Evolutionary conservation across 345 rosid species (phyloP).

Genomic region (Cardamine occulta): DNA sequence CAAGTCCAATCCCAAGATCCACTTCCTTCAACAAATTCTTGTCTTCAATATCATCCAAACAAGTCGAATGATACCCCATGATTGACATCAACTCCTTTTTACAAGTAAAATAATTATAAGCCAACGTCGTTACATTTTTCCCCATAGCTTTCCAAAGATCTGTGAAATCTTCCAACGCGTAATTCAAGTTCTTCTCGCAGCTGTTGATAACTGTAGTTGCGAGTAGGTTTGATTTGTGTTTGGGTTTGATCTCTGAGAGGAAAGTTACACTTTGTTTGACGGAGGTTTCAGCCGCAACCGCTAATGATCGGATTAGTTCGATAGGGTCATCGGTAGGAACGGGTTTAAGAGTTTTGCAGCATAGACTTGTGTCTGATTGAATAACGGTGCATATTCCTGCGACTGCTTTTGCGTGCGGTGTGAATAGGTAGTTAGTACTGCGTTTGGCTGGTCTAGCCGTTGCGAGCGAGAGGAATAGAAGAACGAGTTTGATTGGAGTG

Average conservation of each 20-base stretch:
- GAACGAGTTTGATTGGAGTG: slow-evolving; percentile 34
- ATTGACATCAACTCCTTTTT: slow-evolving; percentile 39
- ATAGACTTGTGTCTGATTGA: slow-evolving; percentile 50
- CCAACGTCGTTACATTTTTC: slow-evolving; percentile 36
- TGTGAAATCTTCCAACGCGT: slow-evolving; percentile 38
- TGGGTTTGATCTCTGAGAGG: slow-evolving; percentile 37
- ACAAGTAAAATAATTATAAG: slow-evolving; percentile 36
- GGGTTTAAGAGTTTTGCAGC: slow-evolving; percentile 52
- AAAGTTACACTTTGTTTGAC: slow-evolving; percentile 41
- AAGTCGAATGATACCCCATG: slow-evolving; percentile 37
- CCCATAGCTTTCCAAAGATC: slow-evolving; percentile 36
- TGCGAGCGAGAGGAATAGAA: slow-evolving; percentile 5
- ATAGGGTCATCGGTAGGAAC: slow-evolving; percentile 55
- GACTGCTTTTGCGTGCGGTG: slow-evolving; percentile 51
- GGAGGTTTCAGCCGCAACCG: slow-evolving; percentile 41
- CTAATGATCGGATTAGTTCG: slow-evolving; percentile 48
- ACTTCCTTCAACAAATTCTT: slow-evolving; percentile 34
- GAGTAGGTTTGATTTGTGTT: slow-evolving; percentile 20
- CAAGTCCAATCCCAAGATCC: slow-evolving; percentile 36
- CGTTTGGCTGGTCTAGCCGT: slow-evolving; percentile 8
- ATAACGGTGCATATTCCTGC: slow-evolving; percentile 51
- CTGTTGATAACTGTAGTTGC: slow-evolving; percentile 21
- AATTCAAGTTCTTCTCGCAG: slow-evolving; percentile 40
- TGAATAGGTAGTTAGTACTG: slow-evolving; percentile 39
- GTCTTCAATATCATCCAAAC: slow-evolving; percentile 45